Evolutionary conservation across 805 yeast genomes (phyloP).

Genomic region (Pichia paraexigua): DNA sequence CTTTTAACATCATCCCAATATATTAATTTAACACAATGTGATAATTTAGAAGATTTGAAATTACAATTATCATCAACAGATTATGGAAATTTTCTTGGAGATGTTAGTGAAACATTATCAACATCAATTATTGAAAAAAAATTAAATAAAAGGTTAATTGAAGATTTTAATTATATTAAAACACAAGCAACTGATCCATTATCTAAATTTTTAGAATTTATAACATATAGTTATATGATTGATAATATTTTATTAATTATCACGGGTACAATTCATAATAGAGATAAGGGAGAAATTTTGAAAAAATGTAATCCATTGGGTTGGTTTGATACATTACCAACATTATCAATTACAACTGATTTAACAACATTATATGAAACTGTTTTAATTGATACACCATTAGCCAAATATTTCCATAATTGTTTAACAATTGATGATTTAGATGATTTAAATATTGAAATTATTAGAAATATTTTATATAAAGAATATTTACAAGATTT

Average conservation of each 20-base stretch:
- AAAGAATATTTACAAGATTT: conserved; percentile 92
- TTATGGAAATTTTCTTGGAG: conserved; percentile 83
- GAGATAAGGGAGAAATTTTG: conserved; percentile 83
- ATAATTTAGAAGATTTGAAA: conserved; percentile 86
- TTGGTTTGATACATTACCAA: conserved; percentile 97
- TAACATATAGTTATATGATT: conserved; percentile 96
- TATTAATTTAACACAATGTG: conserved; percentile 91
- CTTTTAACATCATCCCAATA: conserved; percentile 73
- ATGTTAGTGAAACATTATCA: conserved; percentile 73
- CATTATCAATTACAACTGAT: conserved; percentile 90
- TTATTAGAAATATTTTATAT: conserved; percentile 84
- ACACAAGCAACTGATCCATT: conserved; percentile 78
- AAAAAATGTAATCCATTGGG: conserved; percentile 94
- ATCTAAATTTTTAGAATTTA: conserved; percentile 79
- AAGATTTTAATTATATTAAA: conserved; percentile 78
- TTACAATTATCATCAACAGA: conserved; percentile 93
- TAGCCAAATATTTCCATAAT: conserved; percentile 92
- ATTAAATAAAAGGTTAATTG: conserved; percentile 64
- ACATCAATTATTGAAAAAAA: conserved; percentile 81
- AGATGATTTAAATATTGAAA: conserved; percentile 93
- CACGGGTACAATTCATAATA: conserved; percentile 92
- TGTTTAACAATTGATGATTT: conserved; percentile 82
- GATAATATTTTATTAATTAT: conserved; percentile 94
- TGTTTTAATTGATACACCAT: conserved; percentile 91
- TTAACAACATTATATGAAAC: conserved; percentile 87